Evolutionary conservation across 2,329 filamentous ascomycete genomes (phyloP).

Genomic region (Aureobasidium melanogenum): DNA sequence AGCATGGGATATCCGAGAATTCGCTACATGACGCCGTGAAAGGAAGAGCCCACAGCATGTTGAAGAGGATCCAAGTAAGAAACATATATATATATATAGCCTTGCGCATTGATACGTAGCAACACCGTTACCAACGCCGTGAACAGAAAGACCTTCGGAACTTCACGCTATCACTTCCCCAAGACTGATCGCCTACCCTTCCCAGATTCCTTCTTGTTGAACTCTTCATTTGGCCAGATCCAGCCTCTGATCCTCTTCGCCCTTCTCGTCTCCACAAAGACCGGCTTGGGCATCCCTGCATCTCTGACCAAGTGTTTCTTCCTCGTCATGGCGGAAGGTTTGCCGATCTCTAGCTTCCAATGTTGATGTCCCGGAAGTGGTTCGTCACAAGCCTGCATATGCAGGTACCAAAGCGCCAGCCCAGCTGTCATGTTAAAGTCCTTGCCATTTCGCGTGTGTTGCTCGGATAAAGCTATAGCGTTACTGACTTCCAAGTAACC

Average conservation of each 20-base stretch:
- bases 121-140: neutral
- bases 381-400: slow-evolving; percentile 59
- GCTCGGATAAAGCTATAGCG: slow-evolving; percentile 45
- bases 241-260: neutral
- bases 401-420: slow-evolving; percentile 69
- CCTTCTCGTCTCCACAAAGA: slow-evolving; percentile 26
- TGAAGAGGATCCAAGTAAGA: too few relatives aligned
- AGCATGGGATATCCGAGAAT: too few relatives aligned
- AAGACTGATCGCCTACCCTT: neutral
- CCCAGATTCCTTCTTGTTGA: neutral
- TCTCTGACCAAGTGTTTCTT: slow-evolving; percentile 63
- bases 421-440: slow-evolving; percentile 55
- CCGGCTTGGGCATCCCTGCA: slow-evolving; percentile 66
- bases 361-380: slow-evolving; percentile 48
- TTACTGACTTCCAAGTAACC: slow-evolving; percentile 72
- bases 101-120: neutral
- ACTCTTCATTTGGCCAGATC: neutral
- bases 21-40: too few relatives aligned
- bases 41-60: too few relatives aligned
- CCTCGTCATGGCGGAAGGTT: slow-evolving; percentile 57
- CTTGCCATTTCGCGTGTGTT: slow-evolving; percentile 23
- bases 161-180: neutral
- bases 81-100: too few relatives aligned
- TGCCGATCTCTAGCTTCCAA: slow-evolving; percentile 44
- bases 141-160: neutral